Conservation (phyloP, 805 yeast genomes). For the Myxozyma geophila region DNA sequence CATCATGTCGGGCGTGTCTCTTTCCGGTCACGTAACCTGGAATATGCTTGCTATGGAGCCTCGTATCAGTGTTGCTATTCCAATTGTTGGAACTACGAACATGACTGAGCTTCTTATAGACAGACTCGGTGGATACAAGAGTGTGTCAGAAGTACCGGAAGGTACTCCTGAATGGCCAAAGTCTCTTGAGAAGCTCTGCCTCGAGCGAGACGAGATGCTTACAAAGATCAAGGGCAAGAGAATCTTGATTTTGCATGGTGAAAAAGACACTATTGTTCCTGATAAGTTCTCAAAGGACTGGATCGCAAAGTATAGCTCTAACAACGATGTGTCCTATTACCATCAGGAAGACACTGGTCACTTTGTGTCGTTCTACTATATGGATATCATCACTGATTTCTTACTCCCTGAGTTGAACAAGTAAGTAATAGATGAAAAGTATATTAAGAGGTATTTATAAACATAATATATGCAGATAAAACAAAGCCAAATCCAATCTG, state of each 20-base stretch:
- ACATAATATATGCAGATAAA: neutral
- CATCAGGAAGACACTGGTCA: conserved; percentile 45
- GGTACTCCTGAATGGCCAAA: conserved; percentile 35
- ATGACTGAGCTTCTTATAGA: conserved; percentile 52
- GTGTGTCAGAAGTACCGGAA: conserved; percentile 27
- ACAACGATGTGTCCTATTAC: conserved; percentile 36
- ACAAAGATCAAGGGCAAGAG: conserved; percentile 29
- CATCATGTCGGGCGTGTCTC: conserved; percentile 56
- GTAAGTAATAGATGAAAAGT: neutral
- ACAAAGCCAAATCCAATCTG: neutral
- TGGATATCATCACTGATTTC: conserved; percentile 41
- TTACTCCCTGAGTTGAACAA: conserved; percentile 24
- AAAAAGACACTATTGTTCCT: conserved; percentile 47
- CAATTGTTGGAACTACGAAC: conserved; percentile 58
- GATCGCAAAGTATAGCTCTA: conserved; percentile 37
- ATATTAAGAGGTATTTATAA: neutral
- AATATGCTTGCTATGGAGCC: conserved; percentile 51
- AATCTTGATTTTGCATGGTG: conserved; percentile 45
- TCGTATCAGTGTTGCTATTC: conserved; percentile 51
- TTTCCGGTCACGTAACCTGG: conserved; percentile 64
- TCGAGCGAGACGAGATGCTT: conserved; percentile 28
- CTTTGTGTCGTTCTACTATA: conserved; percentile 41
- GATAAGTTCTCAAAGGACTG: conserved; percentile 43
- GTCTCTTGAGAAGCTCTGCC: conserved; percentile 26
- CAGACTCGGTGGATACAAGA: conserved; percentile 44